Evolutionary conservation across 2,329 filamentous ascomycete species (phyloP).

Genomic region (Trichoderma brevicompactum): DNA sequence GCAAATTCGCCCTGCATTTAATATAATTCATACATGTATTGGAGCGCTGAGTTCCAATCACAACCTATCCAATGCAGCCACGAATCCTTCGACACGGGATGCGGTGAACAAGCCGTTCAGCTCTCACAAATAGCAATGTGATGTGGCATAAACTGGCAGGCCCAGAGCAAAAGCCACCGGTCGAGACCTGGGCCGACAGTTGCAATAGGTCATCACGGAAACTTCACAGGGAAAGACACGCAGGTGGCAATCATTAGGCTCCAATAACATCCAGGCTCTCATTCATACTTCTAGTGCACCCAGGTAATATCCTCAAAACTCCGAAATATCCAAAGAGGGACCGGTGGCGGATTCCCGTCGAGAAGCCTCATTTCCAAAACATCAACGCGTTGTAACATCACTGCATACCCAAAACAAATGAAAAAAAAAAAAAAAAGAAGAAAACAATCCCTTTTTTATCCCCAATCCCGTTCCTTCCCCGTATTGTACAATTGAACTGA

Average conservation of each 20-base stretch:
- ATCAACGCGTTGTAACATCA: conserved; percentile 22
- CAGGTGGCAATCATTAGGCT: neutral
- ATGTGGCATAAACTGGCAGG: too few species aligned
- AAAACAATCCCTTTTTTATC: conserved; percentile 23
- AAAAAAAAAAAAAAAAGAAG: neutral
- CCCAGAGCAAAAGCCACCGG: too few species aligned
- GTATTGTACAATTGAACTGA: conserved; percentile 29
- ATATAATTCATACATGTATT: neutral
- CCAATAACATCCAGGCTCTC: conserved; percentile 26
- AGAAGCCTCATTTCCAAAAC: conserved; percentile 23
- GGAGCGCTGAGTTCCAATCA: too few species aligned
- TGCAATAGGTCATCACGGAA: neutral
- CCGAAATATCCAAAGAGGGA: conserved; percentile 22
- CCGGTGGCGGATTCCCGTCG: conserved; percentile 12
- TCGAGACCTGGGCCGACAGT: neutral
- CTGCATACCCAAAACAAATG: conserved; percentile 22
- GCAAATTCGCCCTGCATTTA: neutral
- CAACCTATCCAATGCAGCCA: too few species aligned
- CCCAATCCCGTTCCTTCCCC: conserved; percentile 25
- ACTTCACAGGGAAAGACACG: neutral
- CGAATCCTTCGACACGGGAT: too few species aligned
- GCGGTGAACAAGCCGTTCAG: too few species aligned
- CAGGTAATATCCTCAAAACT: conserved; percentile 31
- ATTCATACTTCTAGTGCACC: conserved; percentile 34
- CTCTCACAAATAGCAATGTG: too few species aligned